Base-by-base conservation (phyloP, 805 yeast genomes). In the Metschnikowia peoriensis region DNA sequence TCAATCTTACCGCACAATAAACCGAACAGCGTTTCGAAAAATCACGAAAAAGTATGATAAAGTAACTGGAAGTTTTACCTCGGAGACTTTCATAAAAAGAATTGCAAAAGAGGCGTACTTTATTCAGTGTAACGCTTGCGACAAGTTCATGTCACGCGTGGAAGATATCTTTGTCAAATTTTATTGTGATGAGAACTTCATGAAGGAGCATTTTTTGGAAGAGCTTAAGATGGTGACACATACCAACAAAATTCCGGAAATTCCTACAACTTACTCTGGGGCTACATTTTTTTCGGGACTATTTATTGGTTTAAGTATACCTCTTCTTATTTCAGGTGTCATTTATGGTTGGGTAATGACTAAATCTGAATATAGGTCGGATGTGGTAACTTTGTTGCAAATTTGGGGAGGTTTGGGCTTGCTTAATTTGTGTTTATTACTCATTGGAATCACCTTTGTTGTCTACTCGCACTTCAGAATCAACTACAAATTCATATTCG, bases 401-500 rank as follows among this genome's bases (percentile, higher is more conserved):
- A 77, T 94, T 2, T 94, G 97, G 96, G 97, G 86, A 7, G 98
- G 98, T 1, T 91, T 90, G 67, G 79, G 89, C 59, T 62, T 91
- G 53, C 66, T 85, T 6, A 72, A 78, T 34, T 58, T 92, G 15
- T 78, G 86, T 63, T 70, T 83, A 6, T 59, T 85, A 22, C 69
- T 89, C 2, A 85, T 92, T 64, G 84, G 85, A 11, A 52, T 88
- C 43, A 84, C 89, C 64, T 83, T 96, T 63, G 69, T 75, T 50
- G 82, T 86, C 3, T 94, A 96, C 93, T 78, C 84, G 28, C 67
- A 70, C 44, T 85, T 73, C 68, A 88, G 88, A 61, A 86, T 94
- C 61, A 94, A 93, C 67, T 94, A 94, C 67, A 86, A 86, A 62
- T 92, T 94, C 64, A 91, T 94, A 52, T 91, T 94, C 66, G 98